Percentiles rank a stretch among this genome's conserved stretches.
Conservation (phyloP, 2,329 filamentous ascomycete genomes). For the Pestalotiopsis sp. region DNA sequence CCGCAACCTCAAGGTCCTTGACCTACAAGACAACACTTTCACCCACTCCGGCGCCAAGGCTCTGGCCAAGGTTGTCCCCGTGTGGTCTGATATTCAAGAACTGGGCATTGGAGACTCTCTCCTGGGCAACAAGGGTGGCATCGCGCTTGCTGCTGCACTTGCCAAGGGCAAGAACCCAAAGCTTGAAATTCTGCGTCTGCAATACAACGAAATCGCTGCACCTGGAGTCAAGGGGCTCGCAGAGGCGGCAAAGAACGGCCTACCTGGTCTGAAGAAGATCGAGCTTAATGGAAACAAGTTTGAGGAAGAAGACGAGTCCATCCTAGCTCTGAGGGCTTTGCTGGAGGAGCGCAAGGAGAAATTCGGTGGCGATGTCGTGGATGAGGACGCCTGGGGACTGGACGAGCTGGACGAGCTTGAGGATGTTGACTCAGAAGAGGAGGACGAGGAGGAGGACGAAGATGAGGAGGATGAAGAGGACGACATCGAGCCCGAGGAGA, state of each 20-base stretch:
- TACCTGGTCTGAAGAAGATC: constrained; percentile 80
- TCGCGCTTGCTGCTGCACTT: constrained; percentile 74
- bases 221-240: constrained; percentile 73
- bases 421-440: constrained; percentile 70
- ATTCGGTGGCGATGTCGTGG: constrained; percentile 63
- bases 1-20: constrained; percentile 71
- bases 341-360: constrained; percentile 80
- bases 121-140: constrained; percentile 75
- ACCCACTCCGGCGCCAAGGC: constrained; percentile 79
- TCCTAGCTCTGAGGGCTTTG: constrained; percentile 69
- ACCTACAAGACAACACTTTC: constrained; percentile 98
- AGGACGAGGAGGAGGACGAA: constrained; percentile 69
- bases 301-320: constrained; percentile 76
- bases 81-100: constrained; percentile 78
- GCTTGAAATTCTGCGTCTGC: constrained; percentile 79
- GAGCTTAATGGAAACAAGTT: constrained; percentile 98
- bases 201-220: constrained; percentile 92
- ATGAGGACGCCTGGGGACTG: constrained; percentile 82
- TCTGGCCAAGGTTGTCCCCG: constrained; percentile 72
- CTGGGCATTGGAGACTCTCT: constrained; percentile 89
- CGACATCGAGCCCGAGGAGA: constrained; percentile 59
- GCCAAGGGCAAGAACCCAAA: constrained; percentile 75
- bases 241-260: constrained; percentile 64
- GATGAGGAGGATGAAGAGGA: constrained; percentile 68
- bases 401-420: constrained; percentile 88